A percentile compares a stretch with the other conserved stretches of the same genome.
Conservation (phyloP, 495 filamentous ascomycete species). For the Rhypophila decipiens region DNA sequence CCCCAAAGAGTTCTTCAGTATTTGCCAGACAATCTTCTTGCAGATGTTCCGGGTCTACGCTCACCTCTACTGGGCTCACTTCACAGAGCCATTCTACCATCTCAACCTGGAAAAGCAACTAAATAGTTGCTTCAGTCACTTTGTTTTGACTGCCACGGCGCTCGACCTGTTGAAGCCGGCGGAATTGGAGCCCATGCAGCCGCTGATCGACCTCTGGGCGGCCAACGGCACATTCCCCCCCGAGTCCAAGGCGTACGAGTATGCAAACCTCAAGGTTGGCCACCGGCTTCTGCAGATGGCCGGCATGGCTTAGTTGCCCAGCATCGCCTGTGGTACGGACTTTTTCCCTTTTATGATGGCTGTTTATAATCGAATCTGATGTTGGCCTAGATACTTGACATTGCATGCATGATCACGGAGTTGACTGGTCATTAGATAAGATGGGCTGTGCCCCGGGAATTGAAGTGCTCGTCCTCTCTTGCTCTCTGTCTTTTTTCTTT, state of each 20-base stretch:
- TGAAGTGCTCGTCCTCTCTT: too few relatives aligned
- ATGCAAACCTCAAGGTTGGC: conserved; percentile 45
- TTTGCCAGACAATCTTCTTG: conserved; percentile 85
- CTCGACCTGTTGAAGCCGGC: conserved; percentile 74
- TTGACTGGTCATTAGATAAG: background rate
- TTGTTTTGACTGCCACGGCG: conserved; percentile 79
- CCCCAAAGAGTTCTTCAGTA: conserved; percentile 74
- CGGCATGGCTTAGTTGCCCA: conserved; percentile 21
- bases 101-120: conserved; percentile 76
- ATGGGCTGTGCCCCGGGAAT: background rate
- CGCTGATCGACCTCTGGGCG: conserved; percentile 82
- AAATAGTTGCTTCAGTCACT: conserved; percentile 94
- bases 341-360: background rate
- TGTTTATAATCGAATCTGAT: background rate
- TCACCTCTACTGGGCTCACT: conserved; percentile 83
- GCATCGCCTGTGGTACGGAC: background rate
- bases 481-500: too few relatives aligned
- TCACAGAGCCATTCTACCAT: conserved; percentile 75
- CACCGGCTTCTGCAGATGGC: conserved; percentile 37
- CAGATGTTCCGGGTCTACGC: conserved; percentile 98
- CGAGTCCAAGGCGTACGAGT: conserved; percentile 55
- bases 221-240: conserved; percentile 75
- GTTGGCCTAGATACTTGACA: background rate
- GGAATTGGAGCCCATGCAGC: conserved; percentile 91
- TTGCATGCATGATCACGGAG: background rate